Evolutionary conservation across 164 flowering plant genomes (phyloP).

Genomic region (Vitis riparia): DNA sequence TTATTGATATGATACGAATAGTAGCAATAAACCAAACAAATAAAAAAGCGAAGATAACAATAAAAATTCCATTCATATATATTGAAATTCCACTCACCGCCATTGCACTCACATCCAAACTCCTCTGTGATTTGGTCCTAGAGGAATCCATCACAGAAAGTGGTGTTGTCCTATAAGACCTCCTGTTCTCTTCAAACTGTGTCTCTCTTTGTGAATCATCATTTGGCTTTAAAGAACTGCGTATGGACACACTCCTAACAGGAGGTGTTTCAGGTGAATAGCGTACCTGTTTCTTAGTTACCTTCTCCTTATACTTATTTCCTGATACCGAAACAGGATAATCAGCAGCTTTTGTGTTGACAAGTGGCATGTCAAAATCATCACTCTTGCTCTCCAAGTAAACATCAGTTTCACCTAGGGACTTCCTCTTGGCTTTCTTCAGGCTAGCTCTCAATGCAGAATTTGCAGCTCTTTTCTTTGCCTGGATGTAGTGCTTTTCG

Average conservation of each 20-base stretch:
- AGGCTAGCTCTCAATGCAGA: slow-evolving; percentile 81
- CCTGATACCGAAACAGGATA: slow-evolving; percentile 26
- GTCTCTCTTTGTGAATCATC: slow-evolving; percentile 49
- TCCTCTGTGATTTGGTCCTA: slow-evolving; percentile 46
- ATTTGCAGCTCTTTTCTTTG: slow-evolving; percentile 95
- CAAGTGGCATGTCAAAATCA: slow-evolving; percentile 57
- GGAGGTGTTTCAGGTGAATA: slow-evolving; percentile 63
- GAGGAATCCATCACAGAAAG: slow-evolving; percentile 48
- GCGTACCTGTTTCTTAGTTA: slow-evolving; percentile 32
- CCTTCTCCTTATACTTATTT: slow-evolving; percentile 57
- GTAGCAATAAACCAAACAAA: background rate
- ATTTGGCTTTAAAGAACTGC: slow-evolving; percentile 32
- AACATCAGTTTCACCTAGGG: slow-evolving; percentile 53
- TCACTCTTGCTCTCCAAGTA: slow-evolving; percentile 71
- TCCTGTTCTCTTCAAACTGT: slow-evolving; percentile 53
- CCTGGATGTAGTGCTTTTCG: slow-evolving; percentile 94
- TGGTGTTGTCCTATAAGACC: slow-evolving; percentile 45
- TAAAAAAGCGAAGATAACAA: no score
- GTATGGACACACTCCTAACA: slow-evolving; percentile 38
- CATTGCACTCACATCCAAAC: slow-evolving; percentile 42
- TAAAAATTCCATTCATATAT: background rate
- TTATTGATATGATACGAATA: background rate
- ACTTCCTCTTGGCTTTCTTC: slow-evolving; percentile 73
- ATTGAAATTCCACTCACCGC: slow-evolving; percentile 37
- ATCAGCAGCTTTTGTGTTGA: slow-evolving; percentile 37